Conservation (phyloP, 2,329 filamentous ascomycete genomes). For the Daldinia sp. region DNA sequence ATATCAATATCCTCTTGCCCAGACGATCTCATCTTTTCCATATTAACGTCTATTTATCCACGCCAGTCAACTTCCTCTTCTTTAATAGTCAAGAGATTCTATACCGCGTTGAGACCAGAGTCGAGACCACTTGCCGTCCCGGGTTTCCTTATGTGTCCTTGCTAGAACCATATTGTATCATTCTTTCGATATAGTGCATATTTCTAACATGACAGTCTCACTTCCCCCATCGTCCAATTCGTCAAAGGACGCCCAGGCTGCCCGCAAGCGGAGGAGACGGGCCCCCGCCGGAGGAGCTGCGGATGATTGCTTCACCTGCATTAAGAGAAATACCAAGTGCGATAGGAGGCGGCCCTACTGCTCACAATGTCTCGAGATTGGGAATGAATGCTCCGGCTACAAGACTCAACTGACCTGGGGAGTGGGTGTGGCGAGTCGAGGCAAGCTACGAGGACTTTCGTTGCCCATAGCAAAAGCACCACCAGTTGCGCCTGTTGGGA, state of each 20-base stretch:
- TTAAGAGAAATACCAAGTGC: constrained; percentile 83
- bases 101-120: constrained; percentile 42
- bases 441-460: constrained; percentile 90
- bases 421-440: constrained; percentile 91
- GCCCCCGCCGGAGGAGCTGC: constrained; percentile 87
- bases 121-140: constrained; percentile 34
- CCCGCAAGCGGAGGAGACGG: constrained; percentile 81
- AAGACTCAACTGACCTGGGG: constrained; percentile 98
- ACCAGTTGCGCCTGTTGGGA: constrained; percentile 59
- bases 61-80: constrained; percentile 50
- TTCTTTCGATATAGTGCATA: constrained; percentile 37
- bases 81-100: constrained; percentile 44
- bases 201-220: constrained; percentile 59
- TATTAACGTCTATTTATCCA: constrained; percentile 55
- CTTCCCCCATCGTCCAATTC: constrained; percentile 54
- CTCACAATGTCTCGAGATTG: constrained; percentile 89
- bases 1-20: constrained; percentile 47
- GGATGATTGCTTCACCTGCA: constrained; percentile 95
- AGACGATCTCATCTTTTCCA: constrained; percentile 49
- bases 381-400: constrained; percentile 94
- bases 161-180: constrained; percentile 40
- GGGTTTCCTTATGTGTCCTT: constrained; percentile 40
- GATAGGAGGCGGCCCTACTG: constrained; percentile 94
- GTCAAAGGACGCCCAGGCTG: constrained; percentile 61
- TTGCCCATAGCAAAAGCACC: constrained; percentile 71